These are phyloP conservation scores for Monascus purpureus DNA, from an alignment of 495 filamentous ascomycete genomes.

Conservation along the genomic window DNA sequence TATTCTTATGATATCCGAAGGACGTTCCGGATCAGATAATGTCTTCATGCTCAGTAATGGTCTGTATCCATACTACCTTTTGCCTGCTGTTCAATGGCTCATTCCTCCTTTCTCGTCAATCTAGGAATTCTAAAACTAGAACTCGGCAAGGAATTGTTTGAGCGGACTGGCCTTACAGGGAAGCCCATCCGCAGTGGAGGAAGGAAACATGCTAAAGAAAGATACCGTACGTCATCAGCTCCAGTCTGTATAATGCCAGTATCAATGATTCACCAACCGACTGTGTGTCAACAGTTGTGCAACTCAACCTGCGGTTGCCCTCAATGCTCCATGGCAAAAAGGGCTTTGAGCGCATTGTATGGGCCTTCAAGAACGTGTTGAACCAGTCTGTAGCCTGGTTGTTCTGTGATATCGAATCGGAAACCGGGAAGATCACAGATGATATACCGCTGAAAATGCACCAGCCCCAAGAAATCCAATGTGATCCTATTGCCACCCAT, in stretches of 20 bases:
- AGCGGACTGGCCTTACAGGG: constrained; percentile 70
- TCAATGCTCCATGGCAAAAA: constrained; percentile 88
- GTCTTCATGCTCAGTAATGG: constrained; percentile 63
- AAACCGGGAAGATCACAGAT: constrained; percentile 5
- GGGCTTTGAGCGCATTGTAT: constrained; percentile 71
- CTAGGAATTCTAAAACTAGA: constrained; percentile 60
- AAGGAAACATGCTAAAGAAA: constrained; percentile 44
- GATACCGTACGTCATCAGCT: constrained; percentile 32
- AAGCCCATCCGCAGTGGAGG: constrained; percentile 47
- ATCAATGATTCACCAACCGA: constrained; percentile 2
- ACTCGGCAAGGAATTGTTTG: constrained; percentile 72
- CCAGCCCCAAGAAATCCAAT: constrained; percentile 35
- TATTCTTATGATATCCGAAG: constrained; percentile 84
- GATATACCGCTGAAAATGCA: constrained; percentile 38
- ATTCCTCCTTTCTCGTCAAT: neutral
- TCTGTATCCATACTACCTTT: constrained; percentile 12
- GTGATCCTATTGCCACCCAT: constrained; percentile 10
- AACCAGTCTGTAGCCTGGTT: constrained; percentile 63
- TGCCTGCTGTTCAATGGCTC: neutral
- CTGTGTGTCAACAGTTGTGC: constrained; percentile 44
- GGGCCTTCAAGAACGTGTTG: constrained; percentile 75
- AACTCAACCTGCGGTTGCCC: constrained; percentile 63
- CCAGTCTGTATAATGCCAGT: neutral
- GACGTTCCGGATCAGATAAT: constrained; percentile 64
- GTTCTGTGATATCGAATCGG: constrained; percentile 48